Conservation (phyloP, 805 yeast genomes). For the Hanseniaspora occidentalis region DNA sequence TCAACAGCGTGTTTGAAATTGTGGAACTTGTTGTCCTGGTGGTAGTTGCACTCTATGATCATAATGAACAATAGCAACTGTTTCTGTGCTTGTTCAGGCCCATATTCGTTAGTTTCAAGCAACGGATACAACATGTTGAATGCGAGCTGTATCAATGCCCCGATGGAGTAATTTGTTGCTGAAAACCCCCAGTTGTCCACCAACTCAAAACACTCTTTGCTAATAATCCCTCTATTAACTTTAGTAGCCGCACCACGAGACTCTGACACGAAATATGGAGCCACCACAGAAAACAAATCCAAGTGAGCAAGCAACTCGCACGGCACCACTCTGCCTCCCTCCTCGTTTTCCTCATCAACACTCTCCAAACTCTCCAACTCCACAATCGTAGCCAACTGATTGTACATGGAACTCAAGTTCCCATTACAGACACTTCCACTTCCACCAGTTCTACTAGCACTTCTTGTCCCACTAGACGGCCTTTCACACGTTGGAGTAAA, state of each 20-base stretch:
- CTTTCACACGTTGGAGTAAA: background rate
- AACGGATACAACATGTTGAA: conserved; percentile 14
- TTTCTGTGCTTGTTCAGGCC: background rate
- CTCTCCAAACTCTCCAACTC: too few species aligned
- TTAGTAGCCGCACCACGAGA: too few species aligned
- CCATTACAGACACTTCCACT: too few species aligned
- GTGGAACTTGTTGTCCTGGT: conserved; percentile 82
- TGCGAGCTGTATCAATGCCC: conserved; percentile 19
- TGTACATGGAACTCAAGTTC: conserved; percentile 1
- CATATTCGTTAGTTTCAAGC: conserved; percentile 6
- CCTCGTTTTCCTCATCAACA: too few species aligned
- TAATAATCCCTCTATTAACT: too few species aligned
- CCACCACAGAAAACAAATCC: too few species aligned
- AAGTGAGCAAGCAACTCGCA: background rate
- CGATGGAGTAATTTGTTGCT: conserved; percentile 16
- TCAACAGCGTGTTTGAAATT: conserved; percentile 94
- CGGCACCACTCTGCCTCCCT: too few species aligned
- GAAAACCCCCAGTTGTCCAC: conserved; percentile 21
- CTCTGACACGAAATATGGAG: too few species aligned
- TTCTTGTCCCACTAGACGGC: too few species aligned
- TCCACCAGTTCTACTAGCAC: too few species aligned
- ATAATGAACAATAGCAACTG: conserved; percentile 34
- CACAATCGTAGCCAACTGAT: background rate
- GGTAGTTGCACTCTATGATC: conserved; percentile 65
- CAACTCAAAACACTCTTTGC: too few species aligned